Evolutionary conservation across 805 yeast genomes (phyloP).

Genomic region (Yamadazyma nakazawae): DNA sequence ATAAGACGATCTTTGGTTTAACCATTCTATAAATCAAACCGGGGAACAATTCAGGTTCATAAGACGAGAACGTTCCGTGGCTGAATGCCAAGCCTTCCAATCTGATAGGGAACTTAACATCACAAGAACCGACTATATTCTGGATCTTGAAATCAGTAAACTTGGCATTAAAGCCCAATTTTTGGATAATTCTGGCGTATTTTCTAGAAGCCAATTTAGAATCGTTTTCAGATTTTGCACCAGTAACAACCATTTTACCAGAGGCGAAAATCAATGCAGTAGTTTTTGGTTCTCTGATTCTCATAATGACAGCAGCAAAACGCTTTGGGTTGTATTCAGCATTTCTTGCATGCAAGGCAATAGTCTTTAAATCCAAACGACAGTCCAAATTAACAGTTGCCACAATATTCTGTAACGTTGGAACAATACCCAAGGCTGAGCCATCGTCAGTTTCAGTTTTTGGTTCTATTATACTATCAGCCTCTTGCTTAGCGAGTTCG

Average conservation of each 20-base stretch:
- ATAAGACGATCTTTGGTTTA: slow-evolving; percentile 92
- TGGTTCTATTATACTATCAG: slow-evolving; percentile 32
- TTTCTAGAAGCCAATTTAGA: slow-evolving; percentile 97
- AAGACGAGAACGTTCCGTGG: slow-evolving; percentile 98
- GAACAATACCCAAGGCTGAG: slow-evolving; percentile 92
- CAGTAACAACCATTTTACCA: slow-evolving; percentile 99
- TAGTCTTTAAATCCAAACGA: slow-evolving; percentile 91
- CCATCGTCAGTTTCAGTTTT: slow-evolving; percentile 55
- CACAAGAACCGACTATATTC: slow-evolving; percentile 98
- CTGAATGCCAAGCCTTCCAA: slow-evolving; percentile 96
- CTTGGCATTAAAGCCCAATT: slow-evolving; percentile 95
- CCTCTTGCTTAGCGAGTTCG: slow-evolving; percentile 15
- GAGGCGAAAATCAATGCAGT: slow-evolving; percentile 97
- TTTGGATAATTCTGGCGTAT: slow-evolving; percentile 96
- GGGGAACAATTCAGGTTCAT: slow-evolving; percentile 97
- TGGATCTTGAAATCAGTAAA: slow-evolving; percentile 97
- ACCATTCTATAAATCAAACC: slow-evolving; percentile 99
- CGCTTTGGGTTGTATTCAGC: slow-evolving; percentile 98
- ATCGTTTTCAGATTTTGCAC: slow-evolving; percentile 98
- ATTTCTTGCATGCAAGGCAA: slow-evolving; percentile 97
- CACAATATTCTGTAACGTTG: slow-evolving; percentile 91
- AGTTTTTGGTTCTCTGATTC: slow-evolving; percentile 98
- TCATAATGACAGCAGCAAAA: slow-evolving; percentile 99
- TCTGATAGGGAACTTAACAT: slow-evolving; percentile 95
- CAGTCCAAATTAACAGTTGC: slow-evolving; percentile 98